Conservation (phyloP, 768 basidiomycete genomes). For the Kwoniella shandongensis region DNA sequence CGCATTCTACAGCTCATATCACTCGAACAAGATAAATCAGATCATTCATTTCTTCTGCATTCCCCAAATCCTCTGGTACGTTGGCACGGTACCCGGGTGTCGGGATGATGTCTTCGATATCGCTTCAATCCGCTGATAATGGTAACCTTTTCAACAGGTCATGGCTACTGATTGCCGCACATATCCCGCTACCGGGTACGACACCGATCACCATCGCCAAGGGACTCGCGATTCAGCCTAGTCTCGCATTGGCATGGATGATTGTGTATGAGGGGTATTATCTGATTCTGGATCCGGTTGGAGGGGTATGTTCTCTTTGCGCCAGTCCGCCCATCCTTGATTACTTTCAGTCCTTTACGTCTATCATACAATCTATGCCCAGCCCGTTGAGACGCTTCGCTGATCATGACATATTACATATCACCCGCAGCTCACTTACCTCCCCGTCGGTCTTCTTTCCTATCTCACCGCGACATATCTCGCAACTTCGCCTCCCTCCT, state of each 20-base stretch:
- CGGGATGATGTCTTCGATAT: not conserved
- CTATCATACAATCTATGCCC: no score
- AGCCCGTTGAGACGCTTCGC: no score
- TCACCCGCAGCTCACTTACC: slow-evolving; percentile 67
- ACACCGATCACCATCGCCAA: slow-evolving; percentile 19
- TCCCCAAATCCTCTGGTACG: slow-evolving; percentile 75
- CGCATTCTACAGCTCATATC: slow-evolving; percentile 90
- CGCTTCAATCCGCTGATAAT: not conserved
- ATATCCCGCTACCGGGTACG: slow-evolving; percentile 26
- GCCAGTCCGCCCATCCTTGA: no score
- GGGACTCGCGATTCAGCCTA: slow-evolving; percentile 66
- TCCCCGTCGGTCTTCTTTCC: slow-evolving; percentile 66
- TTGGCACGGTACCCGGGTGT: no score
- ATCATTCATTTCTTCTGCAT: slow-evolving; percentile 82
- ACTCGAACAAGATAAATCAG: slow-evolving; percentile 77
- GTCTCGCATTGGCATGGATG: slow-evolving; percentile 64
- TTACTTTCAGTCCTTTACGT: no score
- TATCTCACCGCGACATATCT: slow-evolving; percentile 67
- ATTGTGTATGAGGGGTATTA: slow-evolving; percentile 72
- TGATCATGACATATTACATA: slow-evolving; percentile 6
- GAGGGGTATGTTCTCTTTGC: slow-evolving; percentile 67
- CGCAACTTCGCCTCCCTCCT: slow-evolving; percentile 24
- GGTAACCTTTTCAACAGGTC: slow-evolving; percentile 21
- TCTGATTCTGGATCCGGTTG: slow-evolving; percentile 72
- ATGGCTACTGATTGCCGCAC: slow-evolving; percentile 28